These are phyloP conservation scores for Aspergillus ochraceus DNA, from an alignment of 2,329 filamentous ascomycete species.

Conservation along the genomic window DNA sequence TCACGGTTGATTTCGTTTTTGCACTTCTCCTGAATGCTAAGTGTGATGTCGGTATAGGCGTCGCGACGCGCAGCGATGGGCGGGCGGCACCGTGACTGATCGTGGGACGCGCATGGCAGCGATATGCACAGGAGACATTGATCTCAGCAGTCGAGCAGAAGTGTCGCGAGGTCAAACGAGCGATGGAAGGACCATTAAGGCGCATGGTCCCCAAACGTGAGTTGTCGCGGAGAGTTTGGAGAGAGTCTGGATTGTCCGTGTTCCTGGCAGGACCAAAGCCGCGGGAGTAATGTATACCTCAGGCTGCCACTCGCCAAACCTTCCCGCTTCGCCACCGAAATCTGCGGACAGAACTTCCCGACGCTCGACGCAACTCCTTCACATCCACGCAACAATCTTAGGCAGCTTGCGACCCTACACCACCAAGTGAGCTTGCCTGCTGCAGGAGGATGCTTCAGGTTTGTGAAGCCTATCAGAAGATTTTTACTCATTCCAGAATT, in stretches of 20 bases:
- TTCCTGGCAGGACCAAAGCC: constrained; percentile 2
- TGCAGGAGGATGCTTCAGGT: constrained; percentile 39
- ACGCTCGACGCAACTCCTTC: constrained; percentile 27
- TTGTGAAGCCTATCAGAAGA: constrained; percentile 31
- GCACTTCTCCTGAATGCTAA: constrained; percentile 28
- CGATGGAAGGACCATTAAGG: constrained; percentile 20
- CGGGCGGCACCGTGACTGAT: constrained; percentile 33
- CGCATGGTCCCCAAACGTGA: constrained; percentile 24
- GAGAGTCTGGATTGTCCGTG: constrained; percentile 5
- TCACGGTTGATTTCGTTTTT: constrained; percentile 39
- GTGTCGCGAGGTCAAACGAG: constrained; percentile 12
- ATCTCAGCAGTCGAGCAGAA: not conserved
- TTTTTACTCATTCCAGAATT: constrained; percentile 24
- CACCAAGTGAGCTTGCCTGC: constrained; percentile 27
- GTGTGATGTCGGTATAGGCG: constrained; percentile 13
- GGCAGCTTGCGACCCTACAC: constrained; percentile 28
- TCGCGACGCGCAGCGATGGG: constrained; percentile 18
- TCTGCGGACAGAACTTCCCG: constrained; percentile 32
- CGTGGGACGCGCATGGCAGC: constrained; percentile 25
- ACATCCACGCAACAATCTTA: constrained; percentile 17
- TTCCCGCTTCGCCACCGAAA: constrained; percentile 39
- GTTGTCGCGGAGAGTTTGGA: constrained; percentile 6
- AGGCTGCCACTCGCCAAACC: constrained; percentile 27
- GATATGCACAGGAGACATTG: constrained; percentile 10
- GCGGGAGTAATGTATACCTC: constrained; percentile 19